Percentiles rank a stretch among this genome's conserved stretches.
These are phyloP conservation scores for Boletus barrowsii DNA, from an alignment of 768 basidiomycete species.

Conservation along the genomic window DNA sequence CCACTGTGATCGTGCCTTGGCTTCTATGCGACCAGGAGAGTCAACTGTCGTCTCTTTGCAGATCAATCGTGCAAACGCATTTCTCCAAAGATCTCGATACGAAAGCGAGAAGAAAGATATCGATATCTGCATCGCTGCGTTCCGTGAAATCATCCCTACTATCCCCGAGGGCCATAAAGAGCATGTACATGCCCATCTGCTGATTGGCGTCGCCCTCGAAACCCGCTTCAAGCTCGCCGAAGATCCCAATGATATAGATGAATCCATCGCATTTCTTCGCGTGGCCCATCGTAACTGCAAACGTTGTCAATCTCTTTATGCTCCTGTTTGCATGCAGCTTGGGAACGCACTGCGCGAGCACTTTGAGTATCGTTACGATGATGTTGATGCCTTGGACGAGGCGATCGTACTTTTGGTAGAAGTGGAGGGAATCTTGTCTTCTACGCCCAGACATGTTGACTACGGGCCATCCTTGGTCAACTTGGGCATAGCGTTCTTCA, in stretches of 20 bases:
- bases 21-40: background rate
- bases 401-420: slow-evolving; percentile 21
- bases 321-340: slow-evolving; percentile 10
- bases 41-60: slow-evolving; percentile 1
- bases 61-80: slow-evolving; percentile 13
- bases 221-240: slow-evolving; percentile 9
- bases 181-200: slow-evolving; percentile 2
- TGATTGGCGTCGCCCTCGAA: slow-evolving; percentile 19
- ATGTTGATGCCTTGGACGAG: slow-evolving; percentile 21
- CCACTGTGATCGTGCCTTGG: slow-evolving; percentile 20
- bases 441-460: background rate
- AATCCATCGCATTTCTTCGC: slow-evolving; percentile 17
- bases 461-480: slow-evolving; percentile 8
- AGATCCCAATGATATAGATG: slow-evolving; percentile 20
- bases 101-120: slow-evolving; percentile 10
- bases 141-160: slow-evolving; percentile 11
- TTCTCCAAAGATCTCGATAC: slow-evolving; percentile 9
- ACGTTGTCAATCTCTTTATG: slow-evolving; percentile 7
- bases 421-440: slow-evolving; percentile 13
- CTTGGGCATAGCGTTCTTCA: slow-evolving; percentile 10
- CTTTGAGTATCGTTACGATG: slow-evolving; percentile 3
- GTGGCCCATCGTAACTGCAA: slow-evolving; percentile 10
- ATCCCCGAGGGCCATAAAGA: slow-evolving; percentile 13
- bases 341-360: slow-evolving; percentile 14
- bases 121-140: slow-evolving; percentile 4